A percentile compares a stretch with the other conserved stretches of the same genome.
These are phyloP conservation scores for Vicia villosa DNA, from an alignment of 306 rosid genomes.

Conservation along the genomic window DNA sequence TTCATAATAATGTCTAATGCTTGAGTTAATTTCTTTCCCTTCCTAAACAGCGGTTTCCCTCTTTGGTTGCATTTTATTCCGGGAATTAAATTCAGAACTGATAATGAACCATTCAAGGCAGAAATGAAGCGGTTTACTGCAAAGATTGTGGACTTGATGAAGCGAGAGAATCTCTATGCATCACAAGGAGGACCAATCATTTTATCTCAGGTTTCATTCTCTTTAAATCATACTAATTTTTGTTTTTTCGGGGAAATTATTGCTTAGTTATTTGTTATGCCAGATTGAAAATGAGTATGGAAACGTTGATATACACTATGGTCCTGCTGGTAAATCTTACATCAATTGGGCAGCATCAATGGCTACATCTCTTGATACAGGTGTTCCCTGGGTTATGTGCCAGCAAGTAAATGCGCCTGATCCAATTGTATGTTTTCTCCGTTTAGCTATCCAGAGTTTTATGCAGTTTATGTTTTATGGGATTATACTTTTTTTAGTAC, in stretches of 20 bases:
- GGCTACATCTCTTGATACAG: constrained; percentile 87
- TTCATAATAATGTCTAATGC: constrained; percentile 26
- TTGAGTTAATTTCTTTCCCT: neutral
- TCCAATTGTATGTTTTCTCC: constrained; percentile 70
- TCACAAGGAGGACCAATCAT: constrained; percentile 96
- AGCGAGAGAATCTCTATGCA: constrained; percentile 78
- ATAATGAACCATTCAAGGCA: constrained; percentile 79
- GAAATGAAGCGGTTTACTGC: constrained; percentile 87
- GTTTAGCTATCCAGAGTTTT: neutral
- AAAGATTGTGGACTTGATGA: constrained; percentile 82
- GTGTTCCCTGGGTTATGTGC: constrained; percentile 99
- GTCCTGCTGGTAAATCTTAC: constrained; percentile 72
- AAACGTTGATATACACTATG: constrained; percentile 52
- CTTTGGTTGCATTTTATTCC: constrained; percentile 87
- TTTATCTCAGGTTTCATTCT: constrained; percentile 75
- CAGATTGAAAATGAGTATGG: constrained; percentile 97
- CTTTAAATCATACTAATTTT: neutral
- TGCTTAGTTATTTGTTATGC: neutral
- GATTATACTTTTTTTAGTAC: too few species aligned
- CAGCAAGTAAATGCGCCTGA: constrained; percentile 88
- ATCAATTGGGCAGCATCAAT: constrained; percentile 87
- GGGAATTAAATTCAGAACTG: constrained; percentile 75
- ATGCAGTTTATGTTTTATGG: neutral
- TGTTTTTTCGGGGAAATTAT: neutral
- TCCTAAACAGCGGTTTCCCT: constrained; percentile 77